Evolutionary conservation across 1,284 basidiomycete genomes (phyloP).

Genomic region (Ustilago curta): DNA sequence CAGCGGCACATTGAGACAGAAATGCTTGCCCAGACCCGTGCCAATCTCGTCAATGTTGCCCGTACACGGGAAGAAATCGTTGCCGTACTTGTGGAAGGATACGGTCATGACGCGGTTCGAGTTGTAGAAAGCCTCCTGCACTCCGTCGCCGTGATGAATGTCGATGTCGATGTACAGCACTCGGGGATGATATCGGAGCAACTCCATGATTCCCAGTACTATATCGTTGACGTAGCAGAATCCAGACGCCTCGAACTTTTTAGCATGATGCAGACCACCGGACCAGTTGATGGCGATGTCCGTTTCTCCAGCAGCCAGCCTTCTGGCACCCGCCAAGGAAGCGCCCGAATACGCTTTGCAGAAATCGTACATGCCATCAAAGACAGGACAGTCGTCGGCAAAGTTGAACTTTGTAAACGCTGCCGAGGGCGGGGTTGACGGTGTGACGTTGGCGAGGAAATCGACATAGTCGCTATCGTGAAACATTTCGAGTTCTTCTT

Average conservation of each 20-base stretch:
- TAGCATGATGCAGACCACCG: slow-evolving; percentile 96
- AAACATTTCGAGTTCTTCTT: slow-evolving; percentile 88
- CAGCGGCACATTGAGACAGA: slow-evolving; percentile 92
- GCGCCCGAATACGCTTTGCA: slow-evolving; percentile 69
- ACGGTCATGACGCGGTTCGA: slow-evolving; percentile 98
- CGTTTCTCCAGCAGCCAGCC: slow-evolving; percentile 75
- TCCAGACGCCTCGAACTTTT: slow-evolving; percentile 93
- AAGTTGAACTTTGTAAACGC: slow-evolving; percentile 68
- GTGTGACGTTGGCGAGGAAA: slow-evolving; percentile 79
- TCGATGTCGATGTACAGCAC: slow-evolving; percentile 98
- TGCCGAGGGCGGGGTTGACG: slow-evolving; percentile 60
- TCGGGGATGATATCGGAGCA: slow-evolving; percentile 76
- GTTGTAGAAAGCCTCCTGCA: slow-evolving; percentile 98
- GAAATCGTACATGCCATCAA: slow-evolving; percentile 69
- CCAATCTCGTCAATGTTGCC: slow-evolving; percentile 67
- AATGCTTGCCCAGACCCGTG: slow-evolving; percentile 82
- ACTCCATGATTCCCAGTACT: slow-evolving; percentile 65
- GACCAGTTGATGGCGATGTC: slow-evolving; percentile 99
- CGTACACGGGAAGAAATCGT: slow-evolving; percentile 83
- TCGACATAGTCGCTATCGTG: slow-evolving; percentile 95
- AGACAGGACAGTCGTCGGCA: slow-evolving; percentile 69
- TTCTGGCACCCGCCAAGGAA: slow-evolving; percentile 79
- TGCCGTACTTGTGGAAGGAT: slow-evolving; percentile 99
- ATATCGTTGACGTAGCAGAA: slow-evolving; percentile 97
- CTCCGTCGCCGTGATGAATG: slow-evolving; percentile 98